phyloP scores from a whole-genome alignment of 441 rosid genomes.

The Mallotus japonicus region DNA sequence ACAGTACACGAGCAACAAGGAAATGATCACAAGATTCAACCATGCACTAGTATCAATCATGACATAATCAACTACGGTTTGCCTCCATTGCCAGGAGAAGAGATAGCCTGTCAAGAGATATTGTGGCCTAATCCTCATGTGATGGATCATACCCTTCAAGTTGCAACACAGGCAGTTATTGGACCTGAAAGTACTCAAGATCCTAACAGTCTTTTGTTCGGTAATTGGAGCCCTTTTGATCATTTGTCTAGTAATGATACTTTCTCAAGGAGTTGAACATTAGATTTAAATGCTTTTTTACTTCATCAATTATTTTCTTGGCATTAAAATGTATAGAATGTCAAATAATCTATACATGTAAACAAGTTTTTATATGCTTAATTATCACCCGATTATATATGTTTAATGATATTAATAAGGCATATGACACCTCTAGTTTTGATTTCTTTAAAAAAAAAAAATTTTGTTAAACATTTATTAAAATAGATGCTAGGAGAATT shows the following conservation, averaged over 20 bases:
- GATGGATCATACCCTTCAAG: constrained; percentile 31
- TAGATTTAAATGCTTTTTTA: neutral
- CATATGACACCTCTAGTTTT: neutral
- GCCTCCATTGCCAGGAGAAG: constrained; percentile 77
- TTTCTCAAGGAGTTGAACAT: constrained; percentile 34
- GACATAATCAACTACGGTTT: constrained; percentile 31
- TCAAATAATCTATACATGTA: constrained; percentile 17
- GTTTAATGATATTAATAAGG: neutral
- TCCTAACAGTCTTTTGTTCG: constrained; percentile 45
- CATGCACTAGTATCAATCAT: constrained; percentile 12
- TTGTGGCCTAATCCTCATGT: constrained; percentile 44
- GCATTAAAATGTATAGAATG: constrained; percentile 11
- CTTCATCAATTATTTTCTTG: neutral
- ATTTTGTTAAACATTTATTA: too few relatives aligned
- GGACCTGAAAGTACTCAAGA: constrained; percentile 39
- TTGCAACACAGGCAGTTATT: constrained; percentile 24
- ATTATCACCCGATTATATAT: neutral
- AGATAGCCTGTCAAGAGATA: constrained; percentile 34
- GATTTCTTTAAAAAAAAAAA: neutral
- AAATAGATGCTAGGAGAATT: too few relatives aligned
- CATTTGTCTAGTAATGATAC: constrained; percentile 43
- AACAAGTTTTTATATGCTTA: neutral
- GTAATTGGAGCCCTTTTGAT: constrained; percentile 59
- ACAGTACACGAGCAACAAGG: constrained; percentile 24
- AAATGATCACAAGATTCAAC: constrained; percentile 23